Percentiles rank a stretch among this genome's conserved stretches.
These are phyloP conservation scores for Mucor plumbeus DNA, from an alignment of 371 early-diverging fungal genomes.

Conservation along the genomic window DNA sequence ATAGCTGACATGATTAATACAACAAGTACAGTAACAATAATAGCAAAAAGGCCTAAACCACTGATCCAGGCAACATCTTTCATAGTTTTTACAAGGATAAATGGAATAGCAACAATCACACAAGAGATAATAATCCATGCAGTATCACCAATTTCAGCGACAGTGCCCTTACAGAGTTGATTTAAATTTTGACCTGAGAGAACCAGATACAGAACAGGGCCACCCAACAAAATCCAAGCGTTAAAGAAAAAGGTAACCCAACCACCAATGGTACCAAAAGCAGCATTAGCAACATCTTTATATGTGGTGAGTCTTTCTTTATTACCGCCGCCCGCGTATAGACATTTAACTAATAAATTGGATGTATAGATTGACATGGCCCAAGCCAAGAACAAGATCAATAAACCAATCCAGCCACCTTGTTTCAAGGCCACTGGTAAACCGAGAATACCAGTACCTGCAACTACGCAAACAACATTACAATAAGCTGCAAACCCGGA, in stretches of 20 bases:
- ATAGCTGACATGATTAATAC: constrained; percentile 49
- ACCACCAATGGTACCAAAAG: constrained; percentile 45
- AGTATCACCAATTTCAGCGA: constrained; percentile 32
- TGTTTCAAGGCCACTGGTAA: constrained; percentile 79
- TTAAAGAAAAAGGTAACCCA: constrained; percentile 59
- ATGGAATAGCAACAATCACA: constrained; percentile 52
- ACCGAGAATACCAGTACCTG: constrained; percentile 86
- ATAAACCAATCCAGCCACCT: constrained; percentile 77
- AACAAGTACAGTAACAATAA: constrained; percentile 46
- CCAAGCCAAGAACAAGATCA: constrained; percentile 75
- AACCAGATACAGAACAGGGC: constrained; percentile 62
- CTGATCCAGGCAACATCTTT: constrained; percentile 65
- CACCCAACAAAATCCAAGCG: constrained; percentile 60
- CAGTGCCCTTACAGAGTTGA: constrained; percentile 59
- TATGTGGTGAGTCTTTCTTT: constrained; percentile 43
- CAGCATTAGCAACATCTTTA: constrained; percentile 42
- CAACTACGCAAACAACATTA: constrained; percentile 79
- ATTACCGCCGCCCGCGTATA: constrained; percentile 34
- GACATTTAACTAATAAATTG: constrained; percentile 37
- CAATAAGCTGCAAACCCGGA: constrained; percentile 52
- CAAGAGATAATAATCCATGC: constrained; percentile 74
- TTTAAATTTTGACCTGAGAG: constrained; percentile 57
- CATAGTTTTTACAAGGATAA: constrained; percentile 59
- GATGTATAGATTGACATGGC: constrained; percentile 66
- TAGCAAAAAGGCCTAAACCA: constrained; percentile 60